Evolutionary conservation across 257 asterid species (phyloP).

Genomic region (Solanum arcanum): DNA sequence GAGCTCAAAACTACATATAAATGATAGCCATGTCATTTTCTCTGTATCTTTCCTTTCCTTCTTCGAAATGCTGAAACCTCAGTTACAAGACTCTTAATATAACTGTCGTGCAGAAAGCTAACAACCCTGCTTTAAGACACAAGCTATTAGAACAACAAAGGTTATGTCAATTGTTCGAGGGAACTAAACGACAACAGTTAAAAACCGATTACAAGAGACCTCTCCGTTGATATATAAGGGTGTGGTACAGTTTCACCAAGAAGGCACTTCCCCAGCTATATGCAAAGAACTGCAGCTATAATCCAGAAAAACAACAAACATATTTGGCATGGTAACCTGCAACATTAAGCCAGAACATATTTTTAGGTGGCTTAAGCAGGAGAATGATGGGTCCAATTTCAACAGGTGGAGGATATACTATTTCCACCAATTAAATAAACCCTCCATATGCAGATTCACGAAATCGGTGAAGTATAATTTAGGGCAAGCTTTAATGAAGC

Average conservation of each 20-base stretch:
- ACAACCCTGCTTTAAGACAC: not conserved
- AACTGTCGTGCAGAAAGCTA: not conserved
- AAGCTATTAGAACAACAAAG: not conserved
- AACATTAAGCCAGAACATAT: not conserved
- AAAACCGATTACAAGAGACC: not conserved
- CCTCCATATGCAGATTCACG: not conserved
- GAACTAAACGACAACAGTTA: not conserved
- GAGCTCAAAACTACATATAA: not conserved
- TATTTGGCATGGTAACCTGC: not conserved
- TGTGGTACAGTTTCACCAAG: not conserved
- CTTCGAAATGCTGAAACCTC: not conserved
- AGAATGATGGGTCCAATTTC: not conserved
- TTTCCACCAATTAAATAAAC: not conserved
- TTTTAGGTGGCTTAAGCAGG: not conserved
- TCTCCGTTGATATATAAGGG: not conserved
- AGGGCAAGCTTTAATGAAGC: not conserved
- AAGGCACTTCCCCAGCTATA: not conserved
- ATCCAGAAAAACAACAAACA: not conserved
- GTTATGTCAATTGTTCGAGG: not conserved
- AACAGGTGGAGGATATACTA: not conserved
- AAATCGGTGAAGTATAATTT: not conserved
- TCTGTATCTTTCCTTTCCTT: not conserved
- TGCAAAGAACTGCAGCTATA: not conserved
- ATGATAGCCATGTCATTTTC: not conserved
- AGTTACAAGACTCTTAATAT: not conserved